These are phyloP conservation scores for Albugo laibachii DNA, from an alignment of 352 stramenopile species.

Conservation along the genomic window DNA sequence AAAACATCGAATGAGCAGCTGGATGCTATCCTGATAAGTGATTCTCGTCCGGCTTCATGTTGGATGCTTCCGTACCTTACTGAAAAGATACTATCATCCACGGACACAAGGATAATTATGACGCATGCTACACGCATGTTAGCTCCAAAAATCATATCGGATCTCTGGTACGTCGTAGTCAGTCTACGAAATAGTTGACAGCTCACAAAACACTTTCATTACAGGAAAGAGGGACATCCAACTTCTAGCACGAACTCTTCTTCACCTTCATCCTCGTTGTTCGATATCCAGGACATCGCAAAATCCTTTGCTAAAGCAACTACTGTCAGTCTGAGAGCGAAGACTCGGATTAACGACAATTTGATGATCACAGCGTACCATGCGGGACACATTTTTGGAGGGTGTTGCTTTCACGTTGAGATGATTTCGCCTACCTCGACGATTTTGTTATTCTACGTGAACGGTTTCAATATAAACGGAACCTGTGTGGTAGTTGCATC, in stretches of 20 bases:
- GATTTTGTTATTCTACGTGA: conserved; percentile 50
- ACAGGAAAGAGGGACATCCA: not conserved
- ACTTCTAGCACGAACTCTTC: not conserved
- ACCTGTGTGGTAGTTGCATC: conserved; percentile 44
- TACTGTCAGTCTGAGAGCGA: conserved; percentile 26
- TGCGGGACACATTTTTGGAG: conserved; percentile 50
- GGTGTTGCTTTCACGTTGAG: conserved; percentile 58
- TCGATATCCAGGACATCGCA: conserved; percentile 21
- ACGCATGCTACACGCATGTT: conserved; percentile 18
- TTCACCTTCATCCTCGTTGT: too few relatives aligned
- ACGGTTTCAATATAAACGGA: conserved; percentile 60
- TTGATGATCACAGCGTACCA: conserved; percentile 69
- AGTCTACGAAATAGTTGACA: not conserved
- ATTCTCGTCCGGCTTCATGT: conserved; percentile 43
- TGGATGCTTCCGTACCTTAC: conserved; percentile 57
- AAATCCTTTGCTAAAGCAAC: conserved; percentile 28
- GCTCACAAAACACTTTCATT: not conserved
- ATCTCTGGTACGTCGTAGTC: too few relatives aligned
- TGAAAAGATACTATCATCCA: conserved; percentile 27
- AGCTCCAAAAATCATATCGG: too few relatives aligned
- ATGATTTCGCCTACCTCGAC: conserved; percentile 14
- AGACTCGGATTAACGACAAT: conserved; percentile 31
- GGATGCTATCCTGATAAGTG: conserved; percentile 32
- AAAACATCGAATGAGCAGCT: conserved; percentile 14
- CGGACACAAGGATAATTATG: conserved; percentile 23